These are phyloP conservation scores for Fusarium verticillioides DNA, from an alignment of 2,329 filamentous ascomycete genomes.

Conservation along the genomic window DNA sequence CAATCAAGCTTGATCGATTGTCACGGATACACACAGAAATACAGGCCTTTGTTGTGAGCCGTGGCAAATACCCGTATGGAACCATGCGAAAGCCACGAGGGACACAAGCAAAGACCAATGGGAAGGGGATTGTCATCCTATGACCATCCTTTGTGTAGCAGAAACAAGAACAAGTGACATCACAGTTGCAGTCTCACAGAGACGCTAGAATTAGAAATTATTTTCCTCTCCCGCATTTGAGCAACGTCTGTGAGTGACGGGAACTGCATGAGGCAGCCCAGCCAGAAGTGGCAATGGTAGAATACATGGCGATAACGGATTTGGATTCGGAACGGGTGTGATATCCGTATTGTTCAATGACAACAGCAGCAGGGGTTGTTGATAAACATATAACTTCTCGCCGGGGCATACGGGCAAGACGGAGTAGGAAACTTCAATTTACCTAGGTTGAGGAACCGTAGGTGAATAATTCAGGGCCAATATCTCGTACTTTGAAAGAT, in stretches of 20 bases:
- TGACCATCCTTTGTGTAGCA: slow-evolving; percentile 5
- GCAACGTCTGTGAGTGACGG: neutral
- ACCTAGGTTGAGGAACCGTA: neutral
- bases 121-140: neutral
- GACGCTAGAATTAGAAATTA: neutral
- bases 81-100: slow-evolving; percentile 12
- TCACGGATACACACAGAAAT: neutral
- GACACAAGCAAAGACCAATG: neutral
- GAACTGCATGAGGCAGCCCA: slow-evolving; percentile 12
- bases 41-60: neutral
- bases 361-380: slow-evolving; percentile 1
- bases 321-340: neutral
- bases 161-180: neutral
- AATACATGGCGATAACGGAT: slow-evolving; percentile 22
- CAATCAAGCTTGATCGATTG: neutral
- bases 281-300: neutral
- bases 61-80: neutral
- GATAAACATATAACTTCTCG: neutral
- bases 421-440: neutral
- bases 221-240: neutral
- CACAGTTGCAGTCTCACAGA: neutral
- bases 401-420: neutral
- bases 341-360: neutral
- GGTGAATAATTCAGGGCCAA: neutral
- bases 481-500: neutral